These are phyloP conservation scores for Candida taoyuanica DNA, from an alignment of 805 yeast species.

Conservation along the genomic window DNA sequence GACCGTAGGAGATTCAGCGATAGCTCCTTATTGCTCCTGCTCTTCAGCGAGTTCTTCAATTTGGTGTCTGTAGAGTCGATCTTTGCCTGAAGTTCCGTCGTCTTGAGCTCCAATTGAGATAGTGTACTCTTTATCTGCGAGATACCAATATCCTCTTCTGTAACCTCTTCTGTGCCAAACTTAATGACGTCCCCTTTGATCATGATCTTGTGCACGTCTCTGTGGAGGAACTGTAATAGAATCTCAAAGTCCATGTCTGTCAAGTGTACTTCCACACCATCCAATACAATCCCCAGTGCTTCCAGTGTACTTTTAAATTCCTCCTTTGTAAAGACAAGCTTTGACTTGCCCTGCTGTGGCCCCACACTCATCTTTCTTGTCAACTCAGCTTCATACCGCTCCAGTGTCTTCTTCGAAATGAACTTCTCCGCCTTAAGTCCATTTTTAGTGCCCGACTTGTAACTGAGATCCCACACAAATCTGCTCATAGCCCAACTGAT, in stretches of 20 bases:
- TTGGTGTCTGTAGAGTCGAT: constrained; percentile 15
- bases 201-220: constrained; percentile 19
- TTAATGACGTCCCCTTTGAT: constrained; percentile 19
- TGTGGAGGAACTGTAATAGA: constrained; percentile 17
- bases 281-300: constrained; percentile 3
- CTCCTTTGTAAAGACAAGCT: constrained; percentile 12
- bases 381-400: constrained; percentile 13
- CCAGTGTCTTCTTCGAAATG: constrained; percentile 18
- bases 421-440: constrained; percentile 18
- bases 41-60: constrained; percentile 21
- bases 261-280: constrained; percentile 3
- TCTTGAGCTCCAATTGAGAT: constrained; percentile 19
- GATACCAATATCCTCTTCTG: constrained; percentile 32
- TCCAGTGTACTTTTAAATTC: constrained; percentile 13
- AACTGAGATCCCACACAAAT: constrained; percentile 22
- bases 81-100: constrained; percentile 20
- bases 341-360: constrained; percentile 5
- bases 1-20: constrained; percentile 33
- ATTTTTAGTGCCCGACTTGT: constrained; percentile 17
- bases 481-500: constrained; percentile 22
- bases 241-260: constrained; percentile 22
- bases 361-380: constrained; percentile 2
- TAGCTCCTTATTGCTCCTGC: constrained; percentile 23
- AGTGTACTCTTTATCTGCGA: constrained; percentile 30
- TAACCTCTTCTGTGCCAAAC: constrained; percentile 23